Conservation (phyloP, 495 filamentous ascomycete species). For the Pyrenula massariospora region DNA sequence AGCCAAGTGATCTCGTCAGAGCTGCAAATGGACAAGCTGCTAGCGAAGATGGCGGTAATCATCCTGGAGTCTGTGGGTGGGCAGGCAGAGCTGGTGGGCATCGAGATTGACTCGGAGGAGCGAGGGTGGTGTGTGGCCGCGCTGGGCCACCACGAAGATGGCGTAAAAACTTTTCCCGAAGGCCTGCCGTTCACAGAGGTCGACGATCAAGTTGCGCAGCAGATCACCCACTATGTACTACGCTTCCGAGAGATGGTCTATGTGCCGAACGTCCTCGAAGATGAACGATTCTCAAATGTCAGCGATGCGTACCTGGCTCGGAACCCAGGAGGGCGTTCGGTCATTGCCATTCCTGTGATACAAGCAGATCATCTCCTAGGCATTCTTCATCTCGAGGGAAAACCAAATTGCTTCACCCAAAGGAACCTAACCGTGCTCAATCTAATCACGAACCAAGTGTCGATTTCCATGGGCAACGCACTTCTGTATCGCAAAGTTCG, state of each 20-base stretch:
- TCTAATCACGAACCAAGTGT: constrained; percentile 78
- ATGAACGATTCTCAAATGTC: constrained; percentile 80
- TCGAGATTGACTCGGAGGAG: constrained; percentile 63
- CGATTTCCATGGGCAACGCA: constrained; percentile 80
- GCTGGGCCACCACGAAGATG: constrained; percentile 56
- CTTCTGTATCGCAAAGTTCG: constrained; percentile 70
- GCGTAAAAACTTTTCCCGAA: constrained; percentile 39
- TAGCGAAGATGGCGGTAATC: constrained; percentile 84
- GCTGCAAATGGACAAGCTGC: constrained; percentile 68
- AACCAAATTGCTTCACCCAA: constrained; percentile 77
- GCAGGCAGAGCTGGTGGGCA: constrained; percentile 59
- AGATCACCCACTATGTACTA: constrained; percentile 70
- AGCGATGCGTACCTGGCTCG: constrained; percentile 54
- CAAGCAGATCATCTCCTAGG: constrained; percentile 70
- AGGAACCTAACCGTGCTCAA: constrained; percentile 76
- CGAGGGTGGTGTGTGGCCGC: constrained; percentile 67
- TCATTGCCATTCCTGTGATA: constrained; percentile 77
- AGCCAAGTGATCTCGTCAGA: constrained; percentile 88
- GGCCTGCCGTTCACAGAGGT: constrained; percentile 53
- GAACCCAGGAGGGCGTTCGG: constrained; percentile 60
- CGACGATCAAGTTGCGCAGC: constrained; percentile 58
- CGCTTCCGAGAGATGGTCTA: constrained; percentile 78
- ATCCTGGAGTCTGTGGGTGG: constrained; percentile 78
- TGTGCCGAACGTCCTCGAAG: constrained; percentile 67
- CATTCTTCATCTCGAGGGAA: constrained; percentile 75